Conservation (phyloP, 768 basidiomycete genomes). For the Pisolithus albus region DNA sequence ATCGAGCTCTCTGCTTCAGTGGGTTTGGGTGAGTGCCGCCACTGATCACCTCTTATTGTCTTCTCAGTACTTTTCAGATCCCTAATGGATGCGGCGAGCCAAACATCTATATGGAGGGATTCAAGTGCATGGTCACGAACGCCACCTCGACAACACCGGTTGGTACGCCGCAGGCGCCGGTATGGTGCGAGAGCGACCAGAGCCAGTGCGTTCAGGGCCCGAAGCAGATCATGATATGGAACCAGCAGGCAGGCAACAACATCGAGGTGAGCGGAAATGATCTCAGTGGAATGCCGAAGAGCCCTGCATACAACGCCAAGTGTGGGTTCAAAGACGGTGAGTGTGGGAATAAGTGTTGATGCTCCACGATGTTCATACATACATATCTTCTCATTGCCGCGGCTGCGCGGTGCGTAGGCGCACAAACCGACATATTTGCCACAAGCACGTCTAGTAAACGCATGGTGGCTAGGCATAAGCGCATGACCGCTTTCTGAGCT, state of each 20-base stretch:
- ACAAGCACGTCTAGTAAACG: not conserved
- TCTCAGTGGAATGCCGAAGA: slow-evolving; percentile 32
- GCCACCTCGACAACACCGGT: slow-evolving; percentile 35
- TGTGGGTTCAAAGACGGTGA: slow-evolving; percentile 42
- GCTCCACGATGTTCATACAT: not conserved
- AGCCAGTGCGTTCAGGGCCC: slow-evolving; percentile 39
- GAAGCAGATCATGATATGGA: slow-evolving; percentile 53
- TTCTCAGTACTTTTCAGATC: not conserved
- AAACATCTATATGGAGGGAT: slow-evolving; percentile 45
- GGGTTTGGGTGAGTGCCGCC: slow-evolving; percentile 41
- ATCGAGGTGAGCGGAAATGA: slow-evolving; percentile 39
- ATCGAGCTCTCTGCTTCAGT: slow-evolving; percentile 24
- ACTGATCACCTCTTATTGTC: not conserved
- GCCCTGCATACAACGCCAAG: slow-evolving; percentile 45
- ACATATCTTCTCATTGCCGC: not conserved
- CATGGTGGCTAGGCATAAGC: not conserved
- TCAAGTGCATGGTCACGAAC: slow-evolving; percentile 42
- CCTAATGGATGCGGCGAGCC: slow-evolving; percentile 42
- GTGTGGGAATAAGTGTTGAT: slow-evolving; percentile 2
- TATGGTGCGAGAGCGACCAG: slow-evolving; percentile 46
- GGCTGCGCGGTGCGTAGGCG: not conserved
- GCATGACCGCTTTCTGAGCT: not conserved
- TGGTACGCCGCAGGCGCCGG: slow-evolving; percentile 37
- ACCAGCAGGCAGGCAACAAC: slow-evolving; percentile 44
- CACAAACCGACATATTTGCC: slow-evolving; percentile 9